phyloP scores from a whole-genome alignment of 1,284 basidiomycete genomes.

The Filobasidium uniguttulatum region DNA sequence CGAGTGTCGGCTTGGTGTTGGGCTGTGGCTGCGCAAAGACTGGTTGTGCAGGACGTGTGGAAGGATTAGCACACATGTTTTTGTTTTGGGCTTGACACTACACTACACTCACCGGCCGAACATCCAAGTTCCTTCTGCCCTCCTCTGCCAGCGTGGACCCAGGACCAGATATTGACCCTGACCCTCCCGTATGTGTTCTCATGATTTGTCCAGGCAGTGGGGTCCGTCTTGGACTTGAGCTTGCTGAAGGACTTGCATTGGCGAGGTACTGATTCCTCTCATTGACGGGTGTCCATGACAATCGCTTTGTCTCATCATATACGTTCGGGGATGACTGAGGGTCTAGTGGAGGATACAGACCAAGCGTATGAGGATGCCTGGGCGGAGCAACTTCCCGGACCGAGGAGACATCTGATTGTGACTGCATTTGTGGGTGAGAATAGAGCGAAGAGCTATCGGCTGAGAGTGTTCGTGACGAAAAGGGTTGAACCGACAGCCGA shows the following conservation, averaged over 20 bases:
- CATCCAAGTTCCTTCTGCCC: too few relatives aligned
- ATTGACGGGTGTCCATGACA: slow-evolving; percentile 6
- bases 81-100: too few relatives aligned
- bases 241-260: not conserved
- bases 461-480: slow-evolving; percentile 9
- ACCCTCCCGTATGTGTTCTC: too few relatives aligned
- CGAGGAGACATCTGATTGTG: slow-evolving; percentile 11
- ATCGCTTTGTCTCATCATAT: slow-evolving; percentile 3
- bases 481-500: not conserved
- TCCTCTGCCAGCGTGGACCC: too few relatives aligned
- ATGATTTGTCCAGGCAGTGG: too few relatives aligned
- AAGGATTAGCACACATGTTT: too few relatives aligned
- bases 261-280: not conserved
- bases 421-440: slow-evolving; percentile 8
- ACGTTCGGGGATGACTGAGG: slow-evolving; percentile 2
- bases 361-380: slow-evolving; percentile 1
- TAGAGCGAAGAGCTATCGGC: slow-evolving; percentile 13
- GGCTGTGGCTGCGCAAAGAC: too few relatives aligned
- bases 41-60: too few relatives aligned
- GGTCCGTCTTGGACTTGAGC: too few relatives aligned
- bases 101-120: too few relatives aligned
- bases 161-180: too few relatives aligned
- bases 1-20: slow-evolving; percentile 9
- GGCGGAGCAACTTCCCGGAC: slow-evolving; percentile 3
- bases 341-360: too few relatives aligned